Base-by-base conservation (phyloP, 1,284 basidiomycete species). In the Moniliella sp. region DNA sequence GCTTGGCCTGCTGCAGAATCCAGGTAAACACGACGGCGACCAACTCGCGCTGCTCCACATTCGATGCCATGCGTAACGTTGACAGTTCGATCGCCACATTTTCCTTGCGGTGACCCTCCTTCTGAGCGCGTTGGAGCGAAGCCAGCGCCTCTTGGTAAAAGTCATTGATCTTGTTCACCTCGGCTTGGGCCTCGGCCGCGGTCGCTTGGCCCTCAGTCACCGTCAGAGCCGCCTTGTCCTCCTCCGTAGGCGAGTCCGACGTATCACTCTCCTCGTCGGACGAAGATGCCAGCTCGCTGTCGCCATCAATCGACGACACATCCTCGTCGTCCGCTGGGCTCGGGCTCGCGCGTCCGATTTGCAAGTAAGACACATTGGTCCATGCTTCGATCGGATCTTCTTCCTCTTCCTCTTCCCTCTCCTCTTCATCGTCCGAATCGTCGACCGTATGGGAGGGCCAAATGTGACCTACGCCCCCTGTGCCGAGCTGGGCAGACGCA, bases 71-170 rank as follows among this genome's bases (percentile, higher is more conserved):
- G 28, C 83, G 74, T 33, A 88, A 69, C 31, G 82, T 88, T 66
- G 86, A 88, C 45, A 88, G 69, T 56, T 88, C 82, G 46, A 88
- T 80, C 0, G 79, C 70, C 1, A 82, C 81, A 62, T 88, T 82
- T 49, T 86, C 82, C 32, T 84, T 72, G 3, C 76, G 78, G 63
- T 88, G 83, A 1, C 70, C 74, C 61, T 88, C 83, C n/a, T 73
- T 67, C 57, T 84, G 84, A 14, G 83, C 82, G 36, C 83, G 76
- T 37, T 80, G 77, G 30, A 88, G 68, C 11, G 80, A 83, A 42
- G 75, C 75, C 11, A 61, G 65, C 30, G 79, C 80, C 60, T 88
- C 82, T 18, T 64, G 64, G 28, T 63, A 66, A 65, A 88, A 88
- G 54, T 86, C 82, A 39, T 65, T 35, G 3, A 57, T 39, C 3